Percentiles rank a stretch among this genome's conserved stretches.
These are phyloP conservation scores for Halophytophthora polymorphica DNA, from an alignment of 352 stramenopile genomes.

Conservation along the genomic window DNA sequence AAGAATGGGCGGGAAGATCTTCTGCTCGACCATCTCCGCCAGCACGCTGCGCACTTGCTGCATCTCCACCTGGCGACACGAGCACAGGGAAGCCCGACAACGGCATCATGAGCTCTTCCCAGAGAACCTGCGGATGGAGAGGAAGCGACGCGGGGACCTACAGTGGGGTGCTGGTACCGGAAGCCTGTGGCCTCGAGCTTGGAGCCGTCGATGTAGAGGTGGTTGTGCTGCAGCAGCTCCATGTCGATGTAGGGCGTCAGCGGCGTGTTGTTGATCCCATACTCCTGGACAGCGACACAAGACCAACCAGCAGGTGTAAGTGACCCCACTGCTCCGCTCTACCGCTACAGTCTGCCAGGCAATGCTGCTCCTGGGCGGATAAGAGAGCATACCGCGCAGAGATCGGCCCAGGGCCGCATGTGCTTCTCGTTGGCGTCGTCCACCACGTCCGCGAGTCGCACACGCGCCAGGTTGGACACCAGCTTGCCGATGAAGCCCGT, in stretches of 20 bases:
- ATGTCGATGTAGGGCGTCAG: slow-evolving; percentile 88
- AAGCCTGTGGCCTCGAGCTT: slow-evolving; percentile 82
- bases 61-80: slow-evolving; percentile 42
- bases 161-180: slow-evolving; percentile 63
- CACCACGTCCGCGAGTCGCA: slow-evolving; percentile 78
- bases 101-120: slow-evolving; percentile 2
- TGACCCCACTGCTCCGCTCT: too few species aligned
- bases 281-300: slow-evolving; percentile 31
- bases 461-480: slow-evolving; percentile 75
- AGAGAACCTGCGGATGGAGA: not conserved
- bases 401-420: slow-evolving; percentile 85
- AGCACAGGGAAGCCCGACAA: slow-evolving; percentile 10
- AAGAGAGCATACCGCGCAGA: slow-evolving; percentile 51
- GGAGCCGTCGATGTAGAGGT: slow-evolving; percentile 70
- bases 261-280: slow-evolving; percentile 81
- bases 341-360: too few species aligned
- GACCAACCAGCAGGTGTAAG: slow-evolving; percentile 13
- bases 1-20: slow-evolving; percentile 79
- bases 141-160: slow-evolving; percentile 13
- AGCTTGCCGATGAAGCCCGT: slow-evolving; percentile 86
- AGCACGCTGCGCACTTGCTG: slow-evolving; percentile 58
- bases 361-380: too few species aligned
- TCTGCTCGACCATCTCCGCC: slow-evolving; percentile 73
- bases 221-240: slow-evolving; percentile 83
- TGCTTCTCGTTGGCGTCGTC: slow-evolving; percentile 90